Base-by-base conservation (phyloP, 2,329 filamentous ascomycete genomes). In the Drechslerella dactyloides region DNA sequence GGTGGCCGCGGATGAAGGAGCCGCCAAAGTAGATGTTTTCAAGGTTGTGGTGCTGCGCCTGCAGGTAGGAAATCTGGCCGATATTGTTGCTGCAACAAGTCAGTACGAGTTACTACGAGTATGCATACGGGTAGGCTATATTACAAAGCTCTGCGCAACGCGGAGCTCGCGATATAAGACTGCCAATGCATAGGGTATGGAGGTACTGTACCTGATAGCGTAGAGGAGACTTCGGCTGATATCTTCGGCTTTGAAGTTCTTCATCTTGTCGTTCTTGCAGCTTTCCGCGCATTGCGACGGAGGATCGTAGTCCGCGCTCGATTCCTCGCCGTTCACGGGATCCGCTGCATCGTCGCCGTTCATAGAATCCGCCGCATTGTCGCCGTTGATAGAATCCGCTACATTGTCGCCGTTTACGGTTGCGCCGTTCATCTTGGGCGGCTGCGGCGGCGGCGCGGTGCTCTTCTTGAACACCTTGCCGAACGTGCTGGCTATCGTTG, bases 11-110 rank as follows among this genome's bases (percentile, higher is more conserved):
- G 78, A 99, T 97, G 79, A 97, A 99, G 5, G 90, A 94, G 23
- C 94, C 94, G 21, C 94, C 94, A 80, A 99, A 99, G 82, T 99
- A 99, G 73, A 99, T 97, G 78, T 93, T 88, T 74, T 90, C 89
- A 24, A 97, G 83, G 51, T 89, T 86, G 81, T 99, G 93, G 78
- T 96, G 94, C 79, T 97, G 93, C 4, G 91, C 94, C 79, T 97
- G 94, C n/a, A 99, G 84, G 79, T 94, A 97, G 48, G 94, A 92
- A 76, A 99, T 96, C 82, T 99, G 94, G 15, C 94, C 94, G 74
- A 97, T 97, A 81, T 97, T 97, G 82, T 97, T 97, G 79, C 90
- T 93, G 76, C 74, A 81, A n/a, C 73, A 13, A 13, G 17, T 24
- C 42, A 56, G 21, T 40, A 50, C n/a, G n/a, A n/a, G n/a, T n/a